Evolutionary conservation across 495 filamentous ascomycete genomes (phyloP), one percentile per base, ranked within the genome.

Genomic region (Beverwykella pulmonaria): DNA sequence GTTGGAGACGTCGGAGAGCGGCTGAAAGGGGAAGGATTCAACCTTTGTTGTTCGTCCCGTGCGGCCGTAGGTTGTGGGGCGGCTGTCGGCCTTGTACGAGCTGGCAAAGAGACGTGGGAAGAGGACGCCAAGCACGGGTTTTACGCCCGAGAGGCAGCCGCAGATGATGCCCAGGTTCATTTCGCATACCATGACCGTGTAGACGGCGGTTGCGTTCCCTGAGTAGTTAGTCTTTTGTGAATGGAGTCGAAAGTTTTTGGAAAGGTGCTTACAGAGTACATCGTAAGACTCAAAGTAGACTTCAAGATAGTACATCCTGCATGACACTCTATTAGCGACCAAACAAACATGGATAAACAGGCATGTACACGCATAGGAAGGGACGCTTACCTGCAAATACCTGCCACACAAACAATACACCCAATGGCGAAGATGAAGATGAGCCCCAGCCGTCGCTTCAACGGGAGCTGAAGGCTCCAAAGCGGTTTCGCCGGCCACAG

Each of bases 121-220:
- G 57, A 67, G 4, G 63, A 47, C 46, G 25, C 26, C 44, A 10
- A 71, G 53, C 49, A 71, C 55, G 52, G 68, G 68, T 59, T 67
- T 71, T 36, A 65, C 63, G 46, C 63, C 62, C 17, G 63, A 60
- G 41, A 71, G 58, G 32, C 68, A 71, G 58, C 63, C 68, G 53
- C 63, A 66, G 26, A 71, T 62, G 12, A 71, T 63, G 26, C 63
- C 68, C 15, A 71, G 44, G 48, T 71, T 63, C 62, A 71, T 59
- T 59, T 71, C 68, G 17, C 58, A 39, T 1, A 27, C 19, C 48
- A 65, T 59, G 46, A 55, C 8, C 1, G 36, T 50, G 39, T 65
- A 71, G 15, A 71, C 53, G 44, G 48, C 23, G 15, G 58, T n/a
- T 25, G 63, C 68, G 36, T 53, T 48, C 67, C 61, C 67, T 60